Evolutionary conservation across 805 yeast genomes (phyloP), one percentile per base, ranked within the genome.

Genomic region (Priceomyces fermenticarens): DNA sequence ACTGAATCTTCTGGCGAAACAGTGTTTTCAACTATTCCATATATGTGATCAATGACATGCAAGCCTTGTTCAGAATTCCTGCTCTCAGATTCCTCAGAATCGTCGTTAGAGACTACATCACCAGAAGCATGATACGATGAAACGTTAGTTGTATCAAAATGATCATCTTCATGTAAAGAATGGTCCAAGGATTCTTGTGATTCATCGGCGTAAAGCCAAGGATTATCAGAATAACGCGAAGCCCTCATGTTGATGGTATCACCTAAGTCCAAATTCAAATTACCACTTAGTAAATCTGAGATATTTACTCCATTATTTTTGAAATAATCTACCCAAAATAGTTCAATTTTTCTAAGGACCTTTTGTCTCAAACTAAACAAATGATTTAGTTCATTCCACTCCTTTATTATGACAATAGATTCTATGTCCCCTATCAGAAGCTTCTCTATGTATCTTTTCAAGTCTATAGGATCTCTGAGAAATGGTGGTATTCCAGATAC

Each of bases 401-500:
- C 93, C 45, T 88, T 72, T 50, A 96, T 93, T 2, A 93, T 80
- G 2, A 85, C 82, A 7, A 90, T 75, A 1, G 84, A 75, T 17
- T 82, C 76, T 2, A 91, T 95, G 42, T 78, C 81, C 2, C 96
- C 97, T 28, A 90, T 83, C 23, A 84, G 83, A 29, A 91, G 67
- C 8, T 77, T 74, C 52, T 88, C 93, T 17, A 91, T 81, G 54
- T 88, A 93, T 29, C 80, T 74, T 42, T 78, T 81, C 49, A 91
- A 63, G 10, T 78, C 80, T n/a, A 73, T 72, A 49, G 81, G 89
- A 42, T 80, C 82, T 38, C 97, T 72, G 32, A 90, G 65, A 35
- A 82, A 81, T 0, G 86, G 83, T 0, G 98, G 97, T 3, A 91
- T 88, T 0, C 98, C 98, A 29, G 91, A 81, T 10, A 91, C 60